Conservation (phyloP, 108 stramenopile genomes). For the Skeletonema marinoi region DNA sequence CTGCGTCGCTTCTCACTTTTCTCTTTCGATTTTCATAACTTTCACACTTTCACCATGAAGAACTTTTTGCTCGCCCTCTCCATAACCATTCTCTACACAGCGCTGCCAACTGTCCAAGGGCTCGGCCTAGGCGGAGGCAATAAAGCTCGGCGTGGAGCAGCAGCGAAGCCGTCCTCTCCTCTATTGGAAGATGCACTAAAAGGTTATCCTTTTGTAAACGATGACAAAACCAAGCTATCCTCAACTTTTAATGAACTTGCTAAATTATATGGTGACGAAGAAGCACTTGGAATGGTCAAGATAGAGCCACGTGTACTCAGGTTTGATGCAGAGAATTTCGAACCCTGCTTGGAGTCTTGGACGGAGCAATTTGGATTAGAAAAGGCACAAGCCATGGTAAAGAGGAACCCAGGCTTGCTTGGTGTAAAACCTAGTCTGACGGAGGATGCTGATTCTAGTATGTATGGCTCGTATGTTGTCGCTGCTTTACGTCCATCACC, state of each 20-base stretch:
- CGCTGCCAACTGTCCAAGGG: background rate
- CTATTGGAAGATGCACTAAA: conserved; percentile 9
- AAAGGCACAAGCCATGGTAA: conserved; percentile 14
- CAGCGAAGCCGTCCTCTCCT: background rate
- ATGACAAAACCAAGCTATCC: conserved; percentile 1
- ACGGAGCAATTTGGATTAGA: conserved; percentile 24
- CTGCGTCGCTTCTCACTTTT: too few relatives aligned
- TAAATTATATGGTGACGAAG: conserved; percentile 18
- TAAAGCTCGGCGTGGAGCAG: background rate
- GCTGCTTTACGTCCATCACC: conserved; percentile 16
- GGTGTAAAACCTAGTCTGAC: conserved; percentile 8
- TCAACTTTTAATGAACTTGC: conserved; percentile 25
- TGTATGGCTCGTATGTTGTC: conserved; percentile 14
- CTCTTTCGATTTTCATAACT: too few relatives aligned
- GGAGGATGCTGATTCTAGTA: background rate
- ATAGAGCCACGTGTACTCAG: background rate
- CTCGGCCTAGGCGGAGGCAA: background rate
- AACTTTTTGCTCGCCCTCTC: too few relatives aligned
- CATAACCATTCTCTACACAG: too few relatives aligned
- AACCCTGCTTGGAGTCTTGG: conserved; percentile 9
- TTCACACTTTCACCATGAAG: too few relatives aligned
- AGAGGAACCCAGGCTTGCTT: conserved; percentile 23
- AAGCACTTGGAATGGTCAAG: conserved; percentile 15
- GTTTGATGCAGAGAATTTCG: conserved; percentile 13
- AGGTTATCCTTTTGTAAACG: conserved; percentile 4